These are phyloP conservation scores for Pleurotus pulmonarius DNA, from an alignment of 768 basidiomycete genomes.

Conservation along the genomic window DNA sequence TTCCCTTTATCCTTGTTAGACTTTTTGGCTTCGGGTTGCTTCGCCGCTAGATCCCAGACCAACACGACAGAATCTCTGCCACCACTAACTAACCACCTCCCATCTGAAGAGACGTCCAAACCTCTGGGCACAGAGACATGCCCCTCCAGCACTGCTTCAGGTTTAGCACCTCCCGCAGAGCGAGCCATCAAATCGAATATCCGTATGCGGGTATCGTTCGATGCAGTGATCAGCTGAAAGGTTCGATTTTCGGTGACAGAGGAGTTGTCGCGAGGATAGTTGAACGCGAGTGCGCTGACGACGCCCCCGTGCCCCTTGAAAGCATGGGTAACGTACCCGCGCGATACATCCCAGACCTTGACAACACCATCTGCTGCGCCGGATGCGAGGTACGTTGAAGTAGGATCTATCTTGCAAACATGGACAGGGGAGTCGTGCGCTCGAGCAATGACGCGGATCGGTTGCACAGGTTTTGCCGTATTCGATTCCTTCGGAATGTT, in stretches of 20 bases:
- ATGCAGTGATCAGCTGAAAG: slow-evolving; percentile 87
- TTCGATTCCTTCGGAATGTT: slow-evolving; percentile 55
- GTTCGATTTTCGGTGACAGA: slow-evolving; percentile 40
- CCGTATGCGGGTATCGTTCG: slow-evolving; percentile 89
- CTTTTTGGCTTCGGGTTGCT: slow-evolving; percentile 19
- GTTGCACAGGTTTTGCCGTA: slow-evolving; percentile 49
- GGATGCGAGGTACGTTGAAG: slow-evolving; percentile 88
- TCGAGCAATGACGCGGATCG: slow-evolving; percentile 70
- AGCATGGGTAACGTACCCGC: slow-evolving; percentile 89
- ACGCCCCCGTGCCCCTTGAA: slow-evolving; percentile 98
- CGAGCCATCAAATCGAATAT: slow-evolving; percentile 82
- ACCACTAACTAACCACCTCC: slow-evolving; percentile 86
- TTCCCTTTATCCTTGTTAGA: slow-evolving; percentile 49
- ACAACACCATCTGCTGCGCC: slow-evolving; percentile 96
- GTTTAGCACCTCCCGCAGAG: slow-evolving; percentile 52
- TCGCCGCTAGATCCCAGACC: slow-evolving; percentile 78
- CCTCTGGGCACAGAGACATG: slow-evolving; percentile 94
- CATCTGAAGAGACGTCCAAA: slow-evolving; percentile 80
- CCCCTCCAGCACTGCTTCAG: slow-evolving; percentile 84
- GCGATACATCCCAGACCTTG: slow-evolving; percentile 91
- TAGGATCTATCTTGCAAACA: slow-evolving; percentile 79
- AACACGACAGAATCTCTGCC: slow-evolving; percentile 92
- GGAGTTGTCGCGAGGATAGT: slow-evolving; percentile 64
- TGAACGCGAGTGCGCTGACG: slow-evolving; percentile 86
- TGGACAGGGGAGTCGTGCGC: slow-evolving; percentile 96